These are phyloP conservation scores for Bolboschoenus planiculmis DNA, from an alignment of 176 grass and related monocot genomes.

Conservation along the genomic window DNA sequence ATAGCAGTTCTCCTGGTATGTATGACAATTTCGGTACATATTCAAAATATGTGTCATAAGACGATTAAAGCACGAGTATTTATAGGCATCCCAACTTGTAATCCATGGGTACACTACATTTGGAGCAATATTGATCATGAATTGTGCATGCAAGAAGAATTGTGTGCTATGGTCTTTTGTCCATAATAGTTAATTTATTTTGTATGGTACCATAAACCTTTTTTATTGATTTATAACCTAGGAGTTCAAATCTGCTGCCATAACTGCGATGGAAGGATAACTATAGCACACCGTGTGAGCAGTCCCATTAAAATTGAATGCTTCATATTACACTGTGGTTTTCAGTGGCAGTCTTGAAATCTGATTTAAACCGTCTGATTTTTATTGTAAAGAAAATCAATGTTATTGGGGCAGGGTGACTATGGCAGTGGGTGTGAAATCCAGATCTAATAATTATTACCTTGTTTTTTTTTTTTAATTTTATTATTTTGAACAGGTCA, in stretches of 20 bases:
- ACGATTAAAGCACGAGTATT: background rate
- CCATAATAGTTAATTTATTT: background rate
- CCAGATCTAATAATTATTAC: background rate
- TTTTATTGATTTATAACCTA: background rate
- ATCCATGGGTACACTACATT: background rate
- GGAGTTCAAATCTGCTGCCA: background rate
- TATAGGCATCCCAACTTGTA: background rate
- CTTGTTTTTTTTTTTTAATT: background rate
- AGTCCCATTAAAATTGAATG: background rate
- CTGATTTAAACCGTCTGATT: background rate
- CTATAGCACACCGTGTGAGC: background rate
- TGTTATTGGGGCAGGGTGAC: background rate
- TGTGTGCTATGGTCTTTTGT: background rate
- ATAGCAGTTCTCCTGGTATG: slow-evolving; percentile 54
- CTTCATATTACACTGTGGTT: background rate
- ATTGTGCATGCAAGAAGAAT: background rate
- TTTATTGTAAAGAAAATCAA: background rate
- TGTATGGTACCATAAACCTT: background rate
- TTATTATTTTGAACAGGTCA: slow-evolving; percentile 32
- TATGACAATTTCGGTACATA: background rate
- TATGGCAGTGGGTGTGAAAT: background rate
- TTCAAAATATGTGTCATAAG: background rate
- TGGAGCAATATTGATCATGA: background rate
- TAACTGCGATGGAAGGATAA: background rate
- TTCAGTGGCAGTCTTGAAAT: background rate